Evolutionary conservation across 106 monocot genomes (phyloP).

Genomic region (Amphibolis antarctica): DNA sequence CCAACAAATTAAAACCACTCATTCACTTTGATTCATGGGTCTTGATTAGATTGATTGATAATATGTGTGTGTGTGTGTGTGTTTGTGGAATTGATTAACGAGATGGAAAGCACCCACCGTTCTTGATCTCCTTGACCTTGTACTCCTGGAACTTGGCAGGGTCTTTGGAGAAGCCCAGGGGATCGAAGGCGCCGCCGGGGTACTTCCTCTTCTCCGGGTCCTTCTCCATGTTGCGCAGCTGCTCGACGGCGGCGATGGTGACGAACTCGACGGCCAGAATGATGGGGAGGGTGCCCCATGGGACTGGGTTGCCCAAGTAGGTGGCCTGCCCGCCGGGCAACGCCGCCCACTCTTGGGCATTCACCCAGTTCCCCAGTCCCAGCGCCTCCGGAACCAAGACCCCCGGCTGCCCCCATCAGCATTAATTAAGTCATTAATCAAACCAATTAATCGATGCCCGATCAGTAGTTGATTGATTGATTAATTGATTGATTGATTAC

Average conservation of each 20-base stretch:
- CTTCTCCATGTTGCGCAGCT: conserved; percentile 98
- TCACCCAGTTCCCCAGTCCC: conserved; percentile 92
- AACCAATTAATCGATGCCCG: not conserved
- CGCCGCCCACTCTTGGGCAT: conserved; percentile 95
- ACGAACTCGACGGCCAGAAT: conserved; percentile 79
- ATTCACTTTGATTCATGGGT: too few species aligned
- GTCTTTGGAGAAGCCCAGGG: conserved; percentile 89
- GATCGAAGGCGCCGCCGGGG: conserved; percentile 93
- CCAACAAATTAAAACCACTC: too few species aligned
- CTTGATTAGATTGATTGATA: too few species aligned
- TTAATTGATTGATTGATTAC: conserved; percentile 13
- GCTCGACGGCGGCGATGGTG: conserved; percentile 83
- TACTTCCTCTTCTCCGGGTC: conserved; percentile 97
- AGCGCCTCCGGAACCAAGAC: conserved; percentile 80
- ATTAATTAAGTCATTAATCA: not conserved
- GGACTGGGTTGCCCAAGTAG: conserved; percentile 86
- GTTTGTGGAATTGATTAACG: too few species aligned
- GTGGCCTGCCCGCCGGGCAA: conserved; percentile 76
- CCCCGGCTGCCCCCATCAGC: conserved; percentile 39
- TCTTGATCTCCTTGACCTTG: conserved; percentile 97
- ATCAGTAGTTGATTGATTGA: too few species aligned
- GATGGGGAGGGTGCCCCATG: conserved; percentile 87
- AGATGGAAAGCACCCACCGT: conserved; percentile 55
- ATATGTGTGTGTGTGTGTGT: too few species aligned
- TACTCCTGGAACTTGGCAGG: conserved; percentile 69